Evolutionary conservation across 768 basidiomycete species (phyloP).

Genomic region (Amanita jacksonii): DNA sequence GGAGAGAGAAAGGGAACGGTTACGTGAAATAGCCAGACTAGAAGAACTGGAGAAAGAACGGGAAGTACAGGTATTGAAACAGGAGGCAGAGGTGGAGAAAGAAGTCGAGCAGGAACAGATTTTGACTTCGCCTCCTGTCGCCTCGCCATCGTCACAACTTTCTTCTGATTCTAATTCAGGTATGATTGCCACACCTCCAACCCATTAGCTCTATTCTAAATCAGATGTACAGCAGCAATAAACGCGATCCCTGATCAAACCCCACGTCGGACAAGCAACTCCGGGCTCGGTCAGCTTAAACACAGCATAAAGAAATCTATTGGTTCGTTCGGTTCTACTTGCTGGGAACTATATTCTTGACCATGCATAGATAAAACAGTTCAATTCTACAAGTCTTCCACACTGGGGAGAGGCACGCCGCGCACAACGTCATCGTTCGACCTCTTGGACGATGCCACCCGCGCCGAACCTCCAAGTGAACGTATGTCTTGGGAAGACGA

Average conservation of each 20-base stretch:
- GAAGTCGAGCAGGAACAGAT: constrained; percentile 12
- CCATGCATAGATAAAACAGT: constrained; percentile 49
- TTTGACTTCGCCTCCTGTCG: background rate
- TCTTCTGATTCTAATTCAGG: constrained; percentile 23
- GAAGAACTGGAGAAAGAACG: constrained; percentile 48
- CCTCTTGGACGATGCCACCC: constrained; percentile 16
- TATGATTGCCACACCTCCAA: constrained; percentile 9
- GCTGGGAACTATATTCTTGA: background rate
- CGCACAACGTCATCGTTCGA: constrained; percentile 33
- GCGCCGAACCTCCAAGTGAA: constrained; percentile 11
- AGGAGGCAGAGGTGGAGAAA: constrained; percentile 14
- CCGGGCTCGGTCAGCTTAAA: constrained; percentile 21
- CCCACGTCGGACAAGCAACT: constrained; percentile 6
- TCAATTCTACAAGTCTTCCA: constrained; percentile 57
- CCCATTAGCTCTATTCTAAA: constrained; percentile 4
- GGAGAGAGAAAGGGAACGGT: constrained; percentile 60
- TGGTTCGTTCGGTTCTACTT: constrained; percentile 32
- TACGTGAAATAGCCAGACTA: constrained; percentile 58
- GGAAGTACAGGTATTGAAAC: constrained; percentile 24
- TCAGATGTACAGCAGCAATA: constrained; percentile 11
- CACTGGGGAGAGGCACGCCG: constrained; percentile 35
- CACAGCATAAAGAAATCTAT: constrained; percentile 70
- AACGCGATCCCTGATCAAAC: constrained; percentile 17
- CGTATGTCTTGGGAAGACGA: constrained; percentile 45
- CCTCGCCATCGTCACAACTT: constrained; percentile 12